These are phyloP conservation scores for Exophiala aquamarina DNA, from an alignment of 2,329 filamentous ascomycete species.

Conservation along the genomic window DNA sequence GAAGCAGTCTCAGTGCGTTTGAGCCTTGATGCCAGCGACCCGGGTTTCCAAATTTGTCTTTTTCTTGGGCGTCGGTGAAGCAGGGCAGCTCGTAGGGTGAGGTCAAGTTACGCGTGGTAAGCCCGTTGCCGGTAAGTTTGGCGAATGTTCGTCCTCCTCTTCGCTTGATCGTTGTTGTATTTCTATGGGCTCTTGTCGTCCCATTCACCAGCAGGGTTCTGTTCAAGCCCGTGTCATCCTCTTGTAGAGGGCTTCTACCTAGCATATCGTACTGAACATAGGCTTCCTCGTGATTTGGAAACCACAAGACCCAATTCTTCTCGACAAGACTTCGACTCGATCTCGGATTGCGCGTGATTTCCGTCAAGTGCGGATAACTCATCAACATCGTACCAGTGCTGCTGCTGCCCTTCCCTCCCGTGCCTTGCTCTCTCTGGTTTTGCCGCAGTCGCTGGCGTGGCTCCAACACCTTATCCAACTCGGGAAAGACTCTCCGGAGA, in stretches of 20 bases:
- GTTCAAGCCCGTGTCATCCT: not conserved
- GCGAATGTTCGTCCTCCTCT: slow-evolving; percentile 30
- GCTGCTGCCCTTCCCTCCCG: not conserved
- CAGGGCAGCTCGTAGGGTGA: slow-evolving; percentile 31
- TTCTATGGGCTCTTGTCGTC: too few relatives aligned
- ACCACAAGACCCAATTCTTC: slow-evolving; percentile 45
- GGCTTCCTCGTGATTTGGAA: slow-evolving; percentile 30
- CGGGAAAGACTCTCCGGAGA: slow-evolving; percentile 27
- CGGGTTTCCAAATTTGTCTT: slow-evolving; percentile 21
- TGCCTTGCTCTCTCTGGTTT: not conserved
- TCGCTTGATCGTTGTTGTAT: not conserved
- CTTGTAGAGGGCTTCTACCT: not conserved
- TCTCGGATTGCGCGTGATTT: slow-evolving; percentile 40
- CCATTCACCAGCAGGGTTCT: too few relatives aligned
- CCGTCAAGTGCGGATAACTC: slow-evolving; percentile 34
- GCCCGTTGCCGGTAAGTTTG: slow-evolving; percentile 33
- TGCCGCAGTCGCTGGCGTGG: not conserved
- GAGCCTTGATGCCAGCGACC: slow-evolving; percentile 41
- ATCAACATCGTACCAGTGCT: slow-evolving; percentile 19
- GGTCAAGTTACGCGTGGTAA: slow-evolving; percentile 35
- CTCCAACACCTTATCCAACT: slow-evolving; percentile 9
- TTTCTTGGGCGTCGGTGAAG: slow-evolving; percentile 22
- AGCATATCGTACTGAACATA: slow-evolving; percentile 41
- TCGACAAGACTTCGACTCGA: slow-evolving; percentile 35
- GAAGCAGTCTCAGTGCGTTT: slow-evolving; percentile 38